Percentiles rank a stretch among this genome's conserved stretches.
These are phyloP conservation scores for Seiridium cupressi DNA, from an alignment of 2,329 filamentous ascomycete species.

Conservation along the genomic window DNA sequence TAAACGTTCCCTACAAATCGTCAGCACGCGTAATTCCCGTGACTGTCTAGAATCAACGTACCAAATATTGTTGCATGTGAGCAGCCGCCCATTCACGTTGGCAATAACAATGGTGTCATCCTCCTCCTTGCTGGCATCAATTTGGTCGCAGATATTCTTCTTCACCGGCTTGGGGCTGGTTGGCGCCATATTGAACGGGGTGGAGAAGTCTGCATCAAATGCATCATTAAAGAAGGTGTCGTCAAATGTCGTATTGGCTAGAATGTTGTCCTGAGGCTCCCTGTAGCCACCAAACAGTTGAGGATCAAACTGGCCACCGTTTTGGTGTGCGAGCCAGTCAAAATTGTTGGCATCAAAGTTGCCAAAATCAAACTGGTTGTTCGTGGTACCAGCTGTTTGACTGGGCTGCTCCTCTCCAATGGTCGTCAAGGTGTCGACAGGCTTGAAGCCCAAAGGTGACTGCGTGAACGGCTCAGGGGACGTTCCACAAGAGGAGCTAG, in stretches of 20 bases:
- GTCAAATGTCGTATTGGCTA: constrained; percentile 69
- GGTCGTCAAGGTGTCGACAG: constrained; percentile 59
- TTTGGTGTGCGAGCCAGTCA: constrained; percentile 77
- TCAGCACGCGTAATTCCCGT: constrained; percentile 37
- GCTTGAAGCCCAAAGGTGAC: constrained; percentile 66
- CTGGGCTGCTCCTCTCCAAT: constrained; percentile 64
- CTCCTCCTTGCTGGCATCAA: constrained; percentile 71
- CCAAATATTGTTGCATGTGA: constrained; percentile 93
- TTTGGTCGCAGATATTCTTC: constrained; percentile 72
- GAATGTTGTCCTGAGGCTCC: constrained; percentile 80
- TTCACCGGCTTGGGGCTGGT: constrained; percentile 35
- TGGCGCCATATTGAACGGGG: constrained; percentile 70
- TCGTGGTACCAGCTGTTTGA: constrained; percentile 36
- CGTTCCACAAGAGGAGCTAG: constrained; percentile 69
- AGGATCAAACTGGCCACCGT: constrained; percentile 84
- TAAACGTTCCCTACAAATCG: constrained; percentile 73
- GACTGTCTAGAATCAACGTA: constrained; percentile 45
- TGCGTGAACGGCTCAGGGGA: constrained; percentile 75
- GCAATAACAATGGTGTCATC: constrained; percentile 62
- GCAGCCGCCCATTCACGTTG: constrained; percentile 58
- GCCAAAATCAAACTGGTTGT: constrained; percentile 45
- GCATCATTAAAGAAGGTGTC: constrained; percentile 71
- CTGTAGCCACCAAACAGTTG: constrained; percentile 90
- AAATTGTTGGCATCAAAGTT: constrained; percentile 55
- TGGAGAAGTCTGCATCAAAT: constrained; percentile 77